Evolutionary conservation across 1,139 yeast genomes (phyloP).

Genomic region (Kodamaea plutei): DNA sequence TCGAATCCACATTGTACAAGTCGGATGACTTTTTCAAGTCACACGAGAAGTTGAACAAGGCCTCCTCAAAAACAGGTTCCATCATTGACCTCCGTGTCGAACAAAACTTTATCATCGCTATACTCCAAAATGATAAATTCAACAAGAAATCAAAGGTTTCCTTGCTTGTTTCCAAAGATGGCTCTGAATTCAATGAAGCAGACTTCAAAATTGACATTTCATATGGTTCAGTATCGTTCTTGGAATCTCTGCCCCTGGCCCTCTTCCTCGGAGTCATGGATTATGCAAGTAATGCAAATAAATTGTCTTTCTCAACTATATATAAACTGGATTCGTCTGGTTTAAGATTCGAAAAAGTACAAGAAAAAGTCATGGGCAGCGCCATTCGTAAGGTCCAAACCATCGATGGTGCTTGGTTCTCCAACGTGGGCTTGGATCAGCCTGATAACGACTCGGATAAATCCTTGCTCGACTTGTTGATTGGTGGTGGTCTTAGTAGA

Average conservation of each 20-base stretch:
- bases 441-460: constrained; percentile 16
- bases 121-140: constrained; percentile 48
- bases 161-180: constrained; percentile 59
- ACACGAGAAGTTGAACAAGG: constrained; percentile 15
- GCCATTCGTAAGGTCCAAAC: constrained; percentile 50
- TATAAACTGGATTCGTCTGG: constrained; percentile 66
- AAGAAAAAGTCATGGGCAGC: constrained; percentile 42
- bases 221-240: constrained; percentile 45
- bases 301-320: constrained; percentile 33
- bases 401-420: constrained; percentile 71
- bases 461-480: constrained; percentile 23
- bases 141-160: constrained; percentile 37
- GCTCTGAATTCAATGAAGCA: constrained; percentile 46
- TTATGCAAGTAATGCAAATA: constrained; percentile 15
- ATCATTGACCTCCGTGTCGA: constrained; percentile 48
- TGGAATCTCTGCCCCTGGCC: constrained; percentile 55
- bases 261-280: constrained; percentile 51
- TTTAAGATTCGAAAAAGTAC: constrained; percentile 43
- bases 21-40: constrained; percentile 57
- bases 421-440: constrained; percentile 29
- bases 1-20: constrained; percentile 37
- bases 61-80: constrained; percentile 29
- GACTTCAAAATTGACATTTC: constrained; percentile 44
- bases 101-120: constrained; percentile 50
- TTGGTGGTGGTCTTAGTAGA: constrained; percentile 22